Evolutionary conservation across 805 yeast genomes (phyloP).

Genomic region (Candida quercuum): DNA sequence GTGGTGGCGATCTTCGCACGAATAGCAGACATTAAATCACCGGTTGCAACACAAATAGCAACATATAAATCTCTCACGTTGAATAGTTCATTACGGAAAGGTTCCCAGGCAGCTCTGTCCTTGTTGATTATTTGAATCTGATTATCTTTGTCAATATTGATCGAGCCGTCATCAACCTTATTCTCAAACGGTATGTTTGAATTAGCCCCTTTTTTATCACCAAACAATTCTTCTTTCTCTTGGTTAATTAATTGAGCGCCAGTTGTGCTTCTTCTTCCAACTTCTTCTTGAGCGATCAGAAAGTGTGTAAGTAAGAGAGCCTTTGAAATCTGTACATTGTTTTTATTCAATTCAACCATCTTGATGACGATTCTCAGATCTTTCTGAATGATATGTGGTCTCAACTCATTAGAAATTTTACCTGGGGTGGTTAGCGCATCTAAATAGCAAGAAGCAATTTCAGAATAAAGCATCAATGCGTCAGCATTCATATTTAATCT

Average conservation of each 20-base stretch:
- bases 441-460: constrained; percentile 54
- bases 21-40: constrained; percentile 60
- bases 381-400: constrained; percentile 61
- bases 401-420: constrained; percentile 24
- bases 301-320: constrained; percentile 59
- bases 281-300: constrained; percentile 61
- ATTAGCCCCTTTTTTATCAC: constrained; percentile 13
- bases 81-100: constrained; percentile 73
- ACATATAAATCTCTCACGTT: constrained; percentile 72
- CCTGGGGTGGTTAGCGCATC: constrained; percentile 42
- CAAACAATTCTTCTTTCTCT: constrained; percentile 24
- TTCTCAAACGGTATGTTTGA: constrained; percentile 1
- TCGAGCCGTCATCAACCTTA: background rate
- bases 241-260: constrained; percentile 26
- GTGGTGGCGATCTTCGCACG: constrained; percentile 58
- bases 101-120: constrained; percentile 57
- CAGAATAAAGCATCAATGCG: constrained; percentile 64
- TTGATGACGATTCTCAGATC: constrained; percentile 67
- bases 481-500: constrained; percentile 53
- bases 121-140: constrained; percentile 24
- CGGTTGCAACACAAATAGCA: constrained; percentile 62
- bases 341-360: constrained; percentile 50
- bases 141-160: background rate
- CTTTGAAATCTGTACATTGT: constrained; percentile 43
- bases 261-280: constrained; percentile 36